phyloP scores from a whole-genome alignment of 1,284 basidiomycete genomes.

The Phellopilus nigrolimitatus region DNA sequence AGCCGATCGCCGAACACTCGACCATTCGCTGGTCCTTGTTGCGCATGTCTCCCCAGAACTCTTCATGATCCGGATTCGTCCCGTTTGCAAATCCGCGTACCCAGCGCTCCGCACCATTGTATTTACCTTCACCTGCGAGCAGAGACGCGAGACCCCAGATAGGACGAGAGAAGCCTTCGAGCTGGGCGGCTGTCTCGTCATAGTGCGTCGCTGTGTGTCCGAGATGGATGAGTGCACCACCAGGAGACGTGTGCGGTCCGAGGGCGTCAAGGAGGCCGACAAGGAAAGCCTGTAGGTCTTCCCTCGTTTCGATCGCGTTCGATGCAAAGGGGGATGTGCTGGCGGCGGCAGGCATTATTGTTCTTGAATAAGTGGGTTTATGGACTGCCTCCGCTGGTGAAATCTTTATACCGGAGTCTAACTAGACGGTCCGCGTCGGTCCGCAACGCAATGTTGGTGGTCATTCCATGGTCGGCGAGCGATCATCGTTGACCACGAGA shows the following conservation, averaged over 20 bases:
- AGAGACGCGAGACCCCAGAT: slow-evolving; percentile 72
- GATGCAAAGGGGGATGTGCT: slow-evolving; percentile 40
- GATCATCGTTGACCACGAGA: no score
- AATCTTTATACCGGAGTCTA: background rate
- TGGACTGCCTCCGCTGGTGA: background rate
- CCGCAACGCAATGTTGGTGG: no score
- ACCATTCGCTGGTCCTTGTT: slow-evolving; percentile 81
- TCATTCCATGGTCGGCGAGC: no score
- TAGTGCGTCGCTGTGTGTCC: slow-evolving; percentile 74
- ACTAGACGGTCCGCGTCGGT: no score
- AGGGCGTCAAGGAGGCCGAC: slow-evolving; percentile 61
- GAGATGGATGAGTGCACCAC: slow-evolving; percentile 65
- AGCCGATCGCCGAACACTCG: slow-evolving; percentile 75
- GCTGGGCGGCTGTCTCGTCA: slow-evolving; percentile 67
- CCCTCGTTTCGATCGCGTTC: slow-evolving; percentile 57
- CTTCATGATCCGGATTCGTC: slow-evolving; percentile 56
- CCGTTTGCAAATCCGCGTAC: slow-evolving; percentile 60
- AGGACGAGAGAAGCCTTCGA: slow-evolving; percentile 74
- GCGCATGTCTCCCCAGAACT: slow-evolving; percentile 74
- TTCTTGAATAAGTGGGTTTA: no score
- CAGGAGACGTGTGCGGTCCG: slow-evolving; percentile 63
- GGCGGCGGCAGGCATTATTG: slow-evolving; percentile 14
- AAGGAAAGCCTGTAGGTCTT: slow-evolving; percentile 54
- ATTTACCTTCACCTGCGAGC: slow-evolving; percentile 57
- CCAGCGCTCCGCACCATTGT: slow-evolving; percentile 56